These are phyloP conservation scores for Phytophthora ohioensis DNA, from an alignment of 352 stramenopile genomes.

Conservation along the genomic window DNA sequence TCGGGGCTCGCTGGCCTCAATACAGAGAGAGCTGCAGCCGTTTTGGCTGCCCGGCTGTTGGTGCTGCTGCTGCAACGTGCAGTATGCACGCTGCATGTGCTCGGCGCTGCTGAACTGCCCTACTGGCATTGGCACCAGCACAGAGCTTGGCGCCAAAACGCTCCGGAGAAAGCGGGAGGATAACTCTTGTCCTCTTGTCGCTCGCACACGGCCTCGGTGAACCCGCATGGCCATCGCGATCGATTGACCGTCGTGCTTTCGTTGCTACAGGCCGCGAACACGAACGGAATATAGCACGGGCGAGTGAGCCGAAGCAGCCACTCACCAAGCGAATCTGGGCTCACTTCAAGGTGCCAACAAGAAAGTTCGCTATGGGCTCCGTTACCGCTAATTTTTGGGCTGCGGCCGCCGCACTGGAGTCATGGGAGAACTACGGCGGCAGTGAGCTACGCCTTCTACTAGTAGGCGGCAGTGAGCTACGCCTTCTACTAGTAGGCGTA, in stretches of 20 bases:
- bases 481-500: too few species aligned
- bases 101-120: constrained; percentile 18
- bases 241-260: constrained; percentile 21
- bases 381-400: constrained; percentile 17
- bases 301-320: not conserved
- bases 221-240: constrained; percentile 5
- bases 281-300: constrained; percentile 23
- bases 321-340: not conserved
- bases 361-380: constrained; percentile 1
- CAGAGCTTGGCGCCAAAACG: not conserved
- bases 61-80: constrained; percentile 4
- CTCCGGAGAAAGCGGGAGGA: constrained; percentile 31
- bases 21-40: constrained; percentile 25
- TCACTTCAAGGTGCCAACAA: constrained; percentile 27
- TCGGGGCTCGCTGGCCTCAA: constrained; percentile 31
- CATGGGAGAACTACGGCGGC: not conserved
- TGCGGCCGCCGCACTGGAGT: not conserved
- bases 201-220: constrained; percentile 8
- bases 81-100: not conserved
- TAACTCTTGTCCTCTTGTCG: constrained; percentile 33
- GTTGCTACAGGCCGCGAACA: constrained; percentile 16
- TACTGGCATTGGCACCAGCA: constrained; percentile 7
- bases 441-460: not conserved
- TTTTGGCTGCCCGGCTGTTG: constrained; percentile 12
- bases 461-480: not conserved